phyloP scores from a whole-genome alignment of 139 green algal species.

The Picochlorum sp. region DNA sequence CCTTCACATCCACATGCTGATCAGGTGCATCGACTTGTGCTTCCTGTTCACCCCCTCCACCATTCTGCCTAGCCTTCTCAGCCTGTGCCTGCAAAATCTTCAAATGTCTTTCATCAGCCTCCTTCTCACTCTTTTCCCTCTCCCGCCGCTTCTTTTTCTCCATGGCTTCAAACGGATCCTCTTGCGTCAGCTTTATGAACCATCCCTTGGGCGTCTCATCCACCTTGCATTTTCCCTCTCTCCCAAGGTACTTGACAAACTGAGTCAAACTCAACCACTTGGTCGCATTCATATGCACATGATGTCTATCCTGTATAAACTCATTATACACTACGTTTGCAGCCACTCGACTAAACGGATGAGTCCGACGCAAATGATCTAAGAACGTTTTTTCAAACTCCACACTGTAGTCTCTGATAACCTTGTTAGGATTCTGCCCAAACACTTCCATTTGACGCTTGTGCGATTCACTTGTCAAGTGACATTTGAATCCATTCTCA shows the following conservation, averaged over 20 bases:
- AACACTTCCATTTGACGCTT: conserved; percentile 84
- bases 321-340: conserved; percentile 93
- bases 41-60: conserved; percentile 8
- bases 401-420: conserved; percentile 76
- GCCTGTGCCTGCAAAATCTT: conserved; percentile 42
- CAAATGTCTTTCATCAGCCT: conserved; percentile 36
- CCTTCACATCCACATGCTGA: conserved; percentile 36
- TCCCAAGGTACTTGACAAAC: conserved; percentile 73
- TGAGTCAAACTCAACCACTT: conserved; percentile 86
- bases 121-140: conserved; percentile 35
- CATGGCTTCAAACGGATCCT: conserved; percentile 34
- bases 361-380: conserved; percentile 71
- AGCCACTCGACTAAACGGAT: conserved; percentile 64
- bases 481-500: conserved; percentile 98
- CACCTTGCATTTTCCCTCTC: conserved; percentile 75
- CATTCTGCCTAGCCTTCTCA: conserved; percentile 30
- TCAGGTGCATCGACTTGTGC: conserved; percentile 20
- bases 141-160: conserved; percentile 39
- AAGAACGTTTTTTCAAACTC: conserved; percentile 87
- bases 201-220: conserved; percentile 93
- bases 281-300: conserved; percentile 98
- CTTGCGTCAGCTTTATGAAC: conserved; percentile 64
- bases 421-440: conserved; percentile 61
- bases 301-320: conserved; percentile 79
- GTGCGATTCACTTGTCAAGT: conserved; percentile 72